phyloP scores from a whole-genome alignment of 2,329 filamentous ascomycete genomes.

The Diplocarpon mali region DNA sequence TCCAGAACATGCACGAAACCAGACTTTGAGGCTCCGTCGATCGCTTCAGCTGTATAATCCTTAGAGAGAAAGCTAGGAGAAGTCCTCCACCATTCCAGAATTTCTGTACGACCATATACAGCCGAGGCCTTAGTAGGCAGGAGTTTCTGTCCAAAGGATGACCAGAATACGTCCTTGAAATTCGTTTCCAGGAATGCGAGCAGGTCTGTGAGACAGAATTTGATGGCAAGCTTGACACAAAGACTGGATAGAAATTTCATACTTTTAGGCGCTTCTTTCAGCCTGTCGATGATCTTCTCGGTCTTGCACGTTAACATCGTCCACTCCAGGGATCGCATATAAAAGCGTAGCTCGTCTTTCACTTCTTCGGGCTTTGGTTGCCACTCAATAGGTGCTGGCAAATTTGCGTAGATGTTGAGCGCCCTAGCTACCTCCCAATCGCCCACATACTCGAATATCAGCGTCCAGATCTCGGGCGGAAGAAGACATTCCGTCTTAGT shows the following conservation, averaged over 20 bases:
- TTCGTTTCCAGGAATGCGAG: slow-evolving; percentile 60
- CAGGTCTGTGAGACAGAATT: slow-evolving; percentile 73
- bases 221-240: slow-evolving; percentile 80
- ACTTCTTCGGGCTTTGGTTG: slow-evolving; percentile 46
- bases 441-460: slow-evolving; percentile 70
- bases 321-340: slow-evolving; percentile 74
- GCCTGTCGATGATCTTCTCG: slow-evolving; percentile 59
- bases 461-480: slow-evolving; percentile 80
- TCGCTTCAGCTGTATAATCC: slow-evolving; percentile 64
- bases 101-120: slow-evolving; percentile 72
- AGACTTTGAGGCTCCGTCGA: slow-evolving; percentile 78
- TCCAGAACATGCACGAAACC: slow-evolving; percentile 79
- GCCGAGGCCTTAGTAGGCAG: slow-evolving; percentile 81
- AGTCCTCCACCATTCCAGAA: slow-evolving; percentile 85
- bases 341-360: slow-evolving; percentile 55
- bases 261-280: slow-evolving; percentile 59
- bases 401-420: slow-evolving; percentile 67
- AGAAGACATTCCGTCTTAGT: slow-evolving; percentile 37
- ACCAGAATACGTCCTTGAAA: slow-evolving; percentile 68
- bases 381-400: slow-evolving; percentile 67
- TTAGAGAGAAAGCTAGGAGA: slow-evolving; percentile 74
- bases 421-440: slow-evolving; percentile 88
- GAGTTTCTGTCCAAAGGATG: slow-evolving; percentile 70
- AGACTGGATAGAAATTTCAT: slow-evolving; percentile 65
- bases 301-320: slow-evolving; percentile 66